Percentiles rank a stretch among this genome's conserved stretches.
These are phyloP conservation scores for Hypoxylon sp. DNA, from an alignment of 2,329 filamentous ascomycete genomes.

Conservation along the genomic window DNA sequence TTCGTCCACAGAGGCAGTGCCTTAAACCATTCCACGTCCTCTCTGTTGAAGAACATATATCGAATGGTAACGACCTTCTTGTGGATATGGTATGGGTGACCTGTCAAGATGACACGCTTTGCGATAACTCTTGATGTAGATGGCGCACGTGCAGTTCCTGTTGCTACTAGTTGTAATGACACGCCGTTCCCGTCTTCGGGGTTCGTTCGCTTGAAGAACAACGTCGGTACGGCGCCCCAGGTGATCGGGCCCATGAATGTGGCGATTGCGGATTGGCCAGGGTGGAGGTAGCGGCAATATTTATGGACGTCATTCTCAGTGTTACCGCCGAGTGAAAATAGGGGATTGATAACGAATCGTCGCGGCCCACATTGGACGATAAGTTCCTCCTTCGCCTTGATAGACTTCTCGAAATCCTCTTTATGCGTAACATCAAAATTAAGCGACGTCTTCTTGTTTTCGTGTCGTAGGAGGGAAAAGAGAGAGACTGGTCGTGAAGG, in stretches of 20 bases:
- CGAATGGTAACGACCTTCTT: constrained; percentile 96
- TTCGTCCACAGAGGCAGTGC: constrained; percentile 94
- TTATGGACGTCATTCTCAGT: constrained; percentile 98
- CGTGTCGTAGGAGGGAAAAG: constrained; percentile 90
- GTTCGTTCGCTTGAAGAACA: constrained; percentile 81
- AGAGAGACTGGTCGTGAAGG: constrained; percentile 74
- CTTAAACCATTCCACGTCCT: constrained; percentile 98
- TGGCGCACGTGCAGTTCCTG: constrained; percentile 86
- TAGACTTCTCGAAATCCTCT: constrained; percentile 77
- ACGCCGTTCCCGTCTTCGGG: constrained; percentile 58
- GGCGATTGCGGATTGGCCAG: constrained; percentile 88
- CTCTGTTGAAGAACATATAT: constrained; percentile 99
- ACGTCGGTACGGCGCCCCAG: constrained; percentile 90
- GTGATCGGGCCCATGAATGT: constrained; percentile 90
- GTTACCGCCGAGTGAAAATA: constrained; percentile 89
- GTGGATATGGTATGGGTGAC: constrained; percentile 98
- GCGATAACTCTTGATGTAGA: constrained; percentile 83
- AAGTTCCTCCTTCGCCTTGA: constrained; percentile 93
- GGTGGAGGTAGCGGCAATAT: constrained; percentile 91
- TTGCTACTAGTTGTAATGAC: constrained; percentile 80
- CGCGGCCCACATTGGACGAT: constrained; percentile 92
- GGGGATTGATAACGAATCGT: constrained; percentile 85
- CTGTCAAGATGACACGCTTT: constrained; percentile 93
- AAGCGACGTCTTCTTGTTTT: constrained; percentile 91
- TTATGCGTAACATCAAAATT: constrained; percentile 91